Conservation (phyloP, 139 green algal genomes). For the Chlamydomonas eustigma region DNA sequence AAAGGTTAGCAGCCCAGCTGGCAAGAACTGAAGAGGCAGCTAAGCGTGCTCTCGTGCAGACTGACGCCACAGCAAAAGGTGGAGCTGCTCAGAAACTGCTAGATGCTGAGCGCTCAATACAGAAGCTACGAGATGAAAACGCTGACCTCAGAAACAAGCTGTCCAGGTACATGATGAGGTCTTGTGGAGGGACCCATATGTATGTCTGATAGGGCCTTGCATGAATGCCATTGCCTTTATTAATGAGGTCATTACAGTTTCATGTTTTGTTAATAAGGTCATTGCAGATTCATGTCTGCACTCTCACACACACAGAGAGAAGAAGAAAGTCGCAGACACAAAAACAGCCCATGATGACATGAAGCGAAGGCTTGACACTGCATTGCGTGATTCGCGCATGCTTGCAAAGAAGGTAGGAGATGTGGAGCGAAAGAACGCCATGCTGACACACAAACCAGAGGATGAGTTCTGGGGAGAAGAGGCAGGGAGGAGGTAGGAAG, state of each 20-base stretch:
- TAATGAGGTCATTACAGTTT: no score
- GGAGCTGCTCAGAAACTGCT: slow-evolving; percentile 58
- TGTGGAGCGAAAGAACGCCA: slow-evolving; percentile 24
- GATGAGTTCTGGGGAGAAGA: slow-evolving; percentile 52
- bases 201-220: no score
- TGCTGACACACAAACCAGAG: slow-evolving; percentile 28
- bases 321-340: slow-evolving; percentile 39
- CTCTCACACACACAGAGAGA: slow-evolving; percentile 32
- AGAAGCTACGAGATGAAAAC: slow-evolving; percentile 44
- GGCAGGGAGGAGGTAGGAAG: slow-evolving; percentile 39
- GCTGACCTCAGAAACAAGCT: slow-evolving; percentile 50
- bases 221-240: no score
- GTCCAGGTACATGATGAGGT: no score
- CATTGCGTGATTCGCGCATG: slow-evolving; percentile 45
- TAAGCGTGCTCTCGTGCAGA: slow-evolving; percentile 60
- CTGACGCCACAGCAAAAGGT: slow-evolving; percentile 48
- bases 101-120: slow-evolving; percentile 51
- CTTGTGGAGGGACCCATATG: no score
- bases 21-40: slow-evolving; percentile 70
- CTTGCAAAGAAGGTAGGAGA: slow-evolving; percentile 39
- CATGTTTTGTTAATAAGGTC: not conserved
- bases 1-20: no score
- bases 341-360: slow-evolving; percentile 37
- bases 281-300: not conserved
- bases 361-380: slow-evolving; percentile 41